These are phyloP conservation scores for Pythium volutum DNA, from an alignment of 352 stramenopile species.

Conservation along the genomic window DNA sequence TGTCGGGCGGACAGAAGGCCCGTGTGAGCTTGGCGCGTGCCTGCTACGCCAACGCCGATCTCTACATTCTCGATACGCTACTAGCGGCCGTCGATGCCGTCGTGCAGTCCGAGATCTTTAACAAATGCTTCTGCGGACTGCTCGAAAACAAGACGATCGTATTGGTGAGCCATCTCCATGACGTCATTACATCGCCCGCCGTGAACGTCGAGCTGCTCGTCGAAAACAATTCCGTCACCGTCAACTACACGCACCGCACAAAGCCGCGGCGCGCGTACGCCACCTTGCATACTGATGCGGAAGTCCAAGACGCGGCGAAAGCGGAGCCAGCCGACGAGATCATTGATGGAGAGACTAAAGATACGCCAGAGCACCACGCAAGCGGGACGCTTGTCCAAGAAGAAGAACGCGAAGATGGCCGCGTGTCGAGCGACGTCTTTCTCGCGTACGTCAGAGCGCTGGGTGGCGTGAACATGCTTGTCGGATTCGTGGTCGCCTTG, in stretches of 20 bases:
- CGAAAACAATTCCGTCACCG: not conserved
- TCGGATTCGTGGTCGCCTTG: not conserved
- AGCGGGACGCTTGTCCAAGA: constrained; percentile 29
- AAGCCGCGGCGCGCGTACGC: constrained; percentile 7
- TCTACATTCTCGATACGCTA: constrained; percentile 93
- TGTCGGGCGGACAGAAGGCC: constrained; percentile 93
- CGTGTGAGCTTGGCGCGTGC: constrained; percentile 65
- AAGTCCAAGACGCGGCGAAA: not conserved
- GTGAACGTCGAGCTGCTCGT: constrained; percentile 25
- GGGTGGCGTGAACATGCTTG: constrained; percentile 21
- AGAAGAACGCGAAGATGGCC: constrained; percentile 30
- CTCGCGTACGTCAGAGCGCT: not conserved
- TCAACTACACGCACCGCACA: not conserved
- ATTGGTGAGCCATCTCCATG: constrained; percentile 90
- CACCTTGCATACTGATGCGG: constrained; percentile 3
- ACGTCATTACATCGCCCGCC: constrained; percentile 40
- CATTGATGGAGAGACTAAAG: too few species aligned
- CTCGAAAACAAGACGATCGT: constrained; percentile 71
- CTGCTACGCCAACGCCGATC: constrained; percentile 54
- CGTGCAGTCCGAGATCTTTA: constrained; percentile 92
- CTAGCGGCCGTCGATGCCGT: constrained; percentile 93
- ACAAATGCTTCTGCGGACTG: constrained; percentile 44
- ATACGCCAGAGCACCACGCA: constrained; percentile 21
- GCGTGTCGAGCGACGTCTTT: constrained; percentile 23
- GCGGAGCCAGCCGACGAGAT: too few species aligned